phyloP scores from a whole-genome alignment of 2,329 filamentous ascomycete genomes.

The Diaporthe sp. region DNA sequence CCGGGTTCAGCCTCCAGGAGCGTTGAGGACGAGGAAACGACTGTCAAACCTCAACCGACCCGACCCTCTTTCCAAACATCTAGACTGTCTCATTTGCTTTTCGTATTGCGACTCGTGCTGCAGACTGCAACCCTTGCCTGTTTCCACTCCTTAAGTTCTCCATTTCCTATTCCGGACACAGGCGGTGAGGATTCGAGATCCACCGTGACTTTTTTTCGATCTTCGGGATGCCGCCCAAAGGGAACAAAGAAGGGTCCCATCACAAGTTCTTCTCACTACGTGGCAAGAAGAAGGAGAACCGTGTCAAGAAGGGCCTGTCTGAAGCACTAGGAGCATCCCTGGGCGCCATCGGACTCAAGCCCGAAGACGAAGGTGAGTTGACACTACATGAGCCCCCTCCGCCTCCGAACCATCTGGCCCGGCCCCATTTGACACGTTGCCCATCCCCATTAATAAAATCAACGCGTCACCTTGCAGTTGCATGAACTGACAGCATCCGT shows the following conservation, averaged over 20 bases:
- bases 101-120: slow-evolving; percentile 42
- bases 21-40: slow-evolving; percentile 12
- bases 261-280: slow-evolving; percentile 42
- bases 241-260: slow-evolving; percentile 39
- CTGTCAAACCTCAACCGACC: slow-evolving; percentile 26
- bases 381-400: neutral
- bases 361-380: slow-evolving; percentile 42
- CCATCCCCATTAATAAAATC: slow-evolving; percentile 41
- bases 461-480: slow-evolving; percentile 35
- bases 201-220: slow-evolving; percentile 39
- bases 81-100: slow-evolving; percentile 34
- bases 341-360: slow-evolving; percentile 39
- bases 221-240: slow-evolving; percentile 40
- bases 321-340: slow-evolving; percentile 41
- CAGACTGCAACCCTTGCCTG: slow-evolving; percentile 36
- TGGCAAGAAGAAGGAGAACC: slow-evolving; percentile 41
- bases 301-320: slow-evolving; percentile 41
- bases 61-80: slow-evolving; percentile 34
- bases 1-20: slow-evolving; percentile 31
- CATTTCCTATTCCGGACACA: slow-evolving; percentile 41
- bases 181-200: slow-evolving; percentile 41
- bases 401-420: neutral
- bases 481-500: slow-evolving; percentile 38
- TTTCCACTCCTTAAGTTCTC: slow-evolving; percentile 40
- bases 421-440: slow-evolving; percentile 39